phyloP scores from a whole-genome alignment of 306 rosid species.

The Potentilla sterilis region DNA sequence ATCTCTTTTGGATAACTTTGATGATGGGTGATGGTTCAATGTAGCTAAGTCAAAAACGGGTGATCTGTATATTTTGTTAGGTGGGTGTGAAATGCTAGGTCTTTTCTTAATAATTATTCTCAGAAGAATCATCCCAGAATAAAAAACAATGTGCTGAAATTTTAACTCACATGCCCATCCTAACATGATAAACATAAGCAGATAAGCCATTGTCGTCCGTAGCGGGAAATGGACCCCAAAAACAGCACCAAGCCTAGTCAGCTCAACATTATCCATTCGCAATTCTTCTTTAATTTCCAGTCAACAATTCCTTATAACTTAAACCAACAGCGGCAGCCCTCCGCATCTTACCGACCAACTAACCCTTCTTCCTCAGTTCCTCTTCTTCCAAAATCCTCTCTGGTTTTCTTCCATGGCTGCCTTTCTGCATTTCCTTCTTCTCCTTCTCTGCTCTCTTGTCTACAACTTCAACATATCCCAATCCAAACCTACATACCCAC shows the following conservation, averaged over 20 bases:
- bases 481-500: slow-evolving; percentile 9
- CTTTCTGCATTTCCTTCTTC: slow-evolving; percentile 18
- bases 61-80: too few relatives aligned
- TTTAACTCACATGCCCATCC: background rate
- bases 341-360: slow-evolving; percentile 12
- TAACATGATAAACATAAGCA: slow-evolving; percentile 23
- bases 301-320: background rate
- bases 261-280: slow-evolving; percentile 21
- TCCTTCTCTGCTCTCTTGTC: background rate
- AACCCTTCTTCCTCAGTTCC: background rate
- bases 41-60: too few relatives aligned
- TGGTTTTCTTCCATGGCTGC: slow-evolving; percentile 35
- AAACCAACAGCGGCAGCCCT: slow-evolving; percentile 30
- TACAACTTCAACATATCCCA: background rate
- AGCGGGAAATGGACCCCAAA: background rate
- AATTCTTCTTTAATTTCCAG: too few relatives aligned
- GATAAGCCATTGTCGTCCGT: too few relatives aligned
- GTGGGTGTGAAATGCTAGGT: too few relatives aligned
- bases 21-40: too few relatives aligned
- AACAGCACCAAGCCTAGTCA: slow-evolving; percentile 25
- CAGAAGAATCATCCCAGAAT: background rate
- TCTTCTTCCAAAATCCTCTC: background rate
- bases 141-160: background rate
- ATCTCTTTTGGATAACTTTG: too few relatives aligned
- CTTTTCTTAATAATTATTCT: too few relatives aligned